Base-by-base conservation (phyloP, 352 stramenopile species). In the Globisporangium megalacanthum region DNA sequence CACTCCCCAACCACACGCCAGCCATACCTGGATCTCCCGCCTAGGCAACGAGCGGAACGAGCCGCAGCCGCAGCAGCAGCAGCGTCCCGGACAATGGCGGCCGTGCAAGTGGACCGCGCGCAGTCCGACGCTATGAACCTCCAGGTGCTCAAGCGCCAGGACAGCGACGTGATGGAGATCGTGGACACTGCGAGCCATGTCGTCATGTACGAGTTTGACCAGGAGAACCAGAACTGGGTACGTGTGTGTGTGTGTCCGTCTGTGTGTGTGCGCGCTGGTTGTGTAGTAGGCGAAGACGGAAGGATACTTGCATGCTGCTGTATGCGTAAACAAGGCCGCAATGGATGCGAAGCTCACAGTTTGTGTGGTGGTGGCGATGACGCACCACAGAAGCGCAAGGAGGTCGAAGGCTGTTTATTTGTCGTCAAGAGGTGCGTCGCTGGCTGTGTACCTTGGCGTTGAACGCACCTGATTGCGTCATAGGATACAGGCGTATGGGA, bases 121-220 rank as follows among this genome's bases (percentile, higher is more conserved):
- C 85, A 94, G 69, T 92, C 74, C 42, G 83, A 94, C 55, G 85
- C 80, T 19, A 88, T 94, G 79, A 94, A 94, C 66, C 61, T 94
- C 58, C 82, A 92, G 64, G 85, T 92, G 58, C 75, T 94, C 41
- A 88, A 89, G 70, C 80, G 85, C 46, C 82, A 94, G 62, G 85
- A 94, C 54, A 65, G 72, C 45, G 68, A 83, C n/a, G 73, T 94
- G 41, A 68, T 76, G 65, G 83, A 94, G 36, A 92, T 94, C 53
- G 77, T 92, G 42, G 85, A 89, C 73, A 94, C 73, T 33, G 81
- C 83, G 54, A 92, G 80, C 61, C 85, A 94, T 57, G 85, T 92
- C 29, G 85, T 92, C 49, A 84, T 94, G 61, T 94, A 94, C 75
- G 85, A 94, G 72, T 94, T 94, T 57, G 77, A 92, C 64, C 80